Percentiles rank a stretch among this genome's conserved stretches.
phyloP scores from a whole-genome alignment of 2,329 filamentous ascomycete genomes.

The Apiospora malaysiana region DNA sequence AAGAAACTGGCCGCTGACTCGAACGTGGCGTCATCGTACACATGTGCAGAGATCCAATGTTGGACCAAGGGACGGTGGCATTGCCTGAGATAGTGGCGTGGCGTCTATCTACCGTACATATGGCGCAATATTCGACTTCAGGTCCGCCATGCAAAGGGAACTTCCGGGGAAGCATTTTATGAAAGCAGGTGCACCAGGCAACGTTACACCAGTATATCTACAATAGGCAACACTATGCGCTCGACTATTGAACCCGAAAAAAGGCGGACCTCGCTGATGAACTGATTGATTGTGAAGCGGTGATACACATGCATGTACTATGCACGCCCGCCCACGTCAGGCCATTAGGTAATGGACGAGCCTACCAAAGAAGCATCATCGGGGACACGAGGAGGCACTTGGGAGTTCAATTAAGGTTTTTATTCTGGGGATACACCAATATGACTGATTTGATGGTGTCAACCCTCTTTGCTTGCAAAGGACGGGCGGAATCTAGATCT shows the following conservation, averaged over 20 bases:
- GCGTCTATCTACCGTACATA: background rate
- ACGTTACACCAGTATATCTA: background rate
- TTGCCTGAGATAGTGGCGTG: background rate
- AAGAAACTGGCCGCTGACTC: background rate
- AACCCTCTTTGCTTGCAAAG: background rate
- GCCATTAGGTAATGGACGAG: background rate
- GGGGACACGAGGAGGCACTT: background rate
- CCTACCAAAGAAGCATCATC: background rate
- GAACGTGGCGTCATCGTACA: background rate
- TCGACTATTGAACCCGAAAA: background rate
- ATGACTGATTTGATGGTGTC: background rate
- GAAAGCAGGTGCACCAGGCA: background rate
- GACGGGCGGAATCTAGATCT: background rate
- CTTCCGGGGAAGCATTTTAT: background rate
- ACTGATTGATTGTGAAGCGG: background rate
- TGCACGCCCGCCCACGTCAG: conserved; percentile 6
- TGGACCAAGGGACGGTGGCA: background rate
- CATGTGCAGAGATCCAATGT: background rate
- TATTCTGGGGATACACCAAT: background rate
- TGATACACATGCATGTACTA: background rate
- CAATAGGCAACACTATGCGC: background rate
- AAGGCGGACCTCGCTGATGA: background rate
- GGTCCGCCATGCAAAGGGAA: background rate
- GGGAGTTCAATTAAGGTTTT: conserved; percentile 9
- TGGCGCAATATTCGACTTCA: background rate